phyloP scores from a whole-genome alignment of 129 eudicot species.

The Centrapalus pauciflorus region DNA sequence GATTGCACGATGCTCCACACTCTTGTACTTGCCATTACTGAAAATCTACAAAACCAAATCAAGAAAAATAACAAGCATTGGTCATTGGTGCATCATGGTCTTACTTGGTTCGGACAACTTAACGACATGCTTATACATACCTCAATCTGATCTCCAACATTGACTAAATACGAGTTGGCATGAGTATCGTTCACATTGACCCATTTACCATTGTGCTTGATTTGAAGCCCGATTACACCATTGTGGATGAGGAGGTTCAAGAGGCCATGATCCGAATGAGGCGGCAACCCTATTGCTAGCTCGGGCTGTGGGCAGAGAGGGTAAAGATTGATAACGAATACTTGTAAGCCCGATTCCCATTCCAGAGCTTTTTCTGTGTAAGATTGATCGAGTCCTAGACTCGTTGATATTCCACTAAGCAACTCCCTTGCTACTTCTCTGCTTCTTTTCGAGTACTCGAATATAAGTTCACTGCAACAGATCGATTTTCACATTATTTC shows the following conservation, averaged over 20 bases:
- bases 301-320: conserved; percentile 64
- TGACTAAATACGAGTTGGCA: conserved; percentile 52
- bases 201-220: conserved; percentile 51
- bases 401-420: conserved; percentile 34
- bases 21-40: conserved; percentile 58
- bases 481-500: neutral
- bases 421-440: conserved; percentile 35
- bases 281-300: conserved; percentile 56
- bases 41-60: conserved; percentile 36
- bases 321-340: conserved; percentile 35
- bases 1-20: conserved; percentile 47
- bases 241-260: conserved; percentile 45
- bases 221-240: conserved; percentile 42
- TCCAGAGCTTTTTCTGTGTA: conserved; percentile 27
- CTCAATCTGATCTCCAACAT: conserved; percentile 58
- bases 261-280: conserved; percentile 65
- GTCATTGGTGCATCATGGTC: too few relatives aligned
- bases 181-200: conserved; percentile 33
- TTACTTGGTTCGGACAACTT: too few relatives aligned
- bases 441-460: conserved; percentile 36
- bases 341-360: conserved; percentile 35
- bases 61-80: too few relatives aligned
- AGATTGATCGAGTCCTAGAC: conserved; percentile 45
- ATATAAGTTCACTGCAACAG: conserved; percentile 39
- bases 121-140: conserved; percentile 22